Base-by-base conservation (phyloP, 2,329 filamentous ascomycete genomes). In the Verticillium longisporum region DNA sequence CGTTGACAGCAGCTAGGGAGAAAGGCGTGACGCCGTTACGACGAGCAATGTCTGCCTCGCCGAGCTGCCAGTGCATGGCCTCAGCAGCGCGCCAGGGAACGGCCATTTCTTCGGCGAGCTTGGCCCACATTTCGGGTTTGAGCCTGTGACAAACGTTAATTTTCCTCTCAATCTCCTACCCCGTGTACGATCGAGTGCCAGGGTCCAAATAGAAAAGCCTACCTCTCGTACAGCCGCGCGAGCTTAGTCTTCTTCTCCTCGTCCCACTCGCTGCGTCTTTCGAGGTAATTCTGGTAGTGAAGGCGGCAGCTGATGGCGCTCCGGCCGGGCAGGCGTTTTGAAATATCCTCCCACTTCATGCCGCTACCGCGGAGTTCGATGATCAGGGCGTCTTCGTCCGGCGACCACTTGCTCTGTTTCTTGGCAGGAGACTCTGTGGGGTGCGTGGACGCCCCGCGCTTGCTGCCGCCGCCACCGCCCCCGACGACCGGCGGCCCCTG, bases 271-370 rank as follows among this genome's bases (percentile, higher is more conserved):
- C 91, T 92, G 61, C 92, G 84, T 70, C 92, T 85, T 75, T 99
- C 95, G 59, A 97, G 85, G 73, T 98, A 98, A 73, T 99, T 99
- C 70, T 98, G 94, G 74, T 97, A 98, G 71, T 97, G 92, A 58
- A 98, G 82, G 54, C 94, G 88, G 75, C 94, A 98, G 68, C 92
- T 96, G 70, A 97, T 97, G 61, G 92, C 89, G 75, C 92, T 97
- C 68, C 95, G 86, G 64, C 94, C 94, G 2, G 92, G 93, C 57
- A 98, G 79, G 60, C 89, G 86, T 78, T 94, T 96, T 64, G 92
- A 96, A 69, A 98, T 97, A 74, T 98, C 94, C 72, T 98, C 94
- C 95, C 94, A 98, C 73, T 98, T 98, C 92, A 97, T 97, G 9
- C 91, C 91, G 68, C 88, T 88, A 41, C 92, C 91, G 61, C 94